These are phyloP conservation scores for Penicillium verrucosum DNA, from an alignment of 2,329 filamentous ascomycete species.

Conservation along the genomic window DNA sequence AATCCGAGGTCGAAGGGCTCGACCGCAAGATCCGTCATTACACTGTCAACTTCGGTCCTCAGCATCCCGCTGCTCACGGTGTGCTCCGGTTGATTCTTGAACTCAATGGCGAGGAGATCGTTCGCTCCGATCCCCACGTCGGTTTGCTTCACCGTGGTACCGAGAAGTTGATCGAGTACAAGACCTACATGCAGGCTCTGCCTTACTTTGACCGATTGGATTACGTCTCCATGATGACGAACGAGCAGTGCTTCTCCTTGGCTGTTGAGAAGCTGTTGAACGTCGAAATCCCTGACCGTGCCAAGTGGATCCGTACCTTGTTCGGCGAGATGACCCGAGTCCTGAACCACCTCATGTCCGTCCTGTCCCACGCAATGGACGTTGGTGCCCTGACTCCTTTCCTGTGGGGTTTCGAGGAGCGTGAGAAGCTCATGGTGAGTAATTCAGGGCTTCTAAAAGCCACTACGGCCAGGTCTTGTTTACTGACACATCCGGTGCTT, in stretches of 20 bases:
- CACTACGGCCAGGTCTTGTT: neutral
- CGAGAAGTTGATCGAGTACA: conserved; percentile 99
- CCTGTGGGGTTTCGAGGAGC: conserved; percentile 98
- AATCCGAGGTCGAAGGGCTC: conserved; percentile 41
- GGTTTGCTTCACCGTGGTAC: conserved; percentile 94
- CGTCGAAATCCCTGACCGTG: conserved; percentile 88
- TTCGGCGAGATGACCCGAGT: conserved; percentile 94
- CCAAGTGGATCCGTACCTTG: conserved; percentile 94
- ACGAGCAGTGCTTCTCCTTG: conserved; percentile 94
- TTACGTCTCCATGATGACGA: conserved; percentile 99
- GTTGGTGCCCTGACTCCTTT: conserved; percentile 97
- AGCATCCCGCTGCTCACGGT: conserved; percentile 97
- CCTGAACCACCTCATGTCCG: conserved; percentile 96
- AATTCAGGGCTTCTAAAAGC: neutral
- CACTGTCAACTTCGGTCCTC: conserved; percentile 98
- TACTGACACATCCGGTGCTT: conserved; percentile 17
- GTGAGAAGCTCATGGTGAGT: conserved; percentile 97
- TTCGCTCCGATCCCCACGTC: conserved; percentile 94
- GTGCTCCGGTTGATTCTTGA: conserved; percentile 97
- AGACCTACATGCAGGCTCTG: conserved; percentile 95
- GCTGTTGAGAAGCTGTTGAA: conserved; percentile 98
- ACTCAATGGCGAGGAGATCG: conserved; percentile 94
- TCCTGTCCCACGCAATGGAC: conserved; percentile 97
- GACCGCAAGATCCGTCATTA: conserved; percentile 94
- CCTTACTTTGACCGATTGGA: conserved; percentile 98